Evolutionary conservation across 2,329 filamentous ascomycete genomes (phyloP), one percentile per base, ranked within the genome.

Genomic region (Parastagonospora avenae): DNA sequence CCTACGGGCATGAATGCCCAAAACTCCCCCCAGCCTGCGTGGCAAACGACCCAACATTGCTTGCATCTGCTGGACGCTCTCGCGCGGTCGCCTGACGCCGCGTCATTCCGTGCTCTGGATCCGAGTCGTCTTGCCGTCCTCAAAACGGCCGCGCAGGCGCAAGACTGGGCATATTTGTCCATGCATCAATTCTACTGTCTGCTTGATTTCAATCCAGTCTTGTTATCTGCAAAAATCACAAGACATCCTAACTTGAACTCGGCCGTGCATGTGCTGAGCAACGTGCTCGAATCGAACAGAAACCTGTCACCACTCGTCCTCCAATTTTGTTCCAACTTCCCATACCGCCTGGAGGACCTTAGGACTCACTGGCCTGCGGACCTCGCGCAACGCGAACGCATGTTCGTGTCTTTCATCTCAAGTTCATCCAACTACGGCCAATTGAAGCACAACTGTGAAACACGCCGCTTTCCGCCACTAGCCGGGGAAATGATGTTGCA

Each of bases 401-500:
- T 54, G 7, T 57, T 79, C 19, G 11, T 51, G 0, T 50, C 75
- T 11, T 79, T 86, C 12, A 68, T 77, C 15, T 50, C 59, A 0
- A 82, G 80, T 41, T 72, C 62, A 4, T 19, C 24, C 2, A 42
- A 54, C 10, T 65, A 52, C 15, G 24, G 30, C 2, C 14, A 16
- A 1, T 19, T 71, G 12, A 60, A 36, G 42, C 9, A 24, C 2
- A 16, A 5, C 30, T 77, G 56, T 55, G 50, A 47, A 35, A 32
- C 42, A 30, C 64, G 51, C 58, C 54, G 55, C 2, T 82, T 79
- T 57, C 85, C 85, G 3, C 80, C 85, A 4, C 70, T 85, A n/a
- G 77, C 83, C 30, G 76, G 78, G 46, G 85, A 88, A 59, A 70
- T 89, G 27, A 66, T 77, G 4, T 63, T 67, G n/a, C 59, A 69